Evolutionary conservation across 345 rosid genomes (phyloP).

Genomic region (Melaleuca quinquenervia): DNA sequence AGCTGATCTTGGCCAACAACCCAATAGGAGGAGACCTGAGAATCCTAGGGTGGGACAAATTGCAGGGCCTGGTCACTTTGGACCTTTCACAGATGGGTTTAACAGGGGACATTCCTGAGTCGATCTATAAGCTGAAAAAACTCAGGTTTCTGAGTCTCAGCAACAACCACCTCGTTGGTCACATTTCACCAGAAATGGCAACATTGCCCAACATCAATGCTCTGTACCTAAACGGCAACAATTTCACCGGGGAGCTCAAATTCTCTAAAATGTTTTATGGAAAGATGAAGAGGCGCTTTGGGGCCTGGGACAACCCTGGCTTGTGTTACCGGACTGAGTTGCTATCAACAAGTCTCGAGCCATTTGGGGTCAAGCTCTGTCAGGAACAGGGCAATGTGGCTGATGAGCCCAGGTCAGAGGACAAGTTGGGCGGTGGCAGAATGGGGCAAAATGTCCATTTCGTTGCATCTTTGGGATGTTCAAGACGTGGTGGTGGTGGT

Average conservation of each 20-base stretch:
- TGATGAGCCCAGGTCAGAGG: conserved; percentile 17
- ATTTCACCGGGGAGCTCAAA: conserved; percentile 66
- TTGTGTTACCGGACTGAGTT: conserved; percentile 43
- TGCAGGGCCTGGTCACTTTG: conserved; percentile 45
- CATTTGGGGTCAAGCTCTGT: conserved; percentile 68
- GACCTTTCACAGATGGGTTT: conserved; percentile 56
- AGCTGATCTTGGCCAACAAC: conserved; percentile 54
- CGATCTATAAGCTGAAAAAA: conserved; percentile 47
- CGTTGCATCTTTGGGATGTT: conserved; percentile 26
- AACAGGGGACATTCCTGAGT: conserved; percentile 50
- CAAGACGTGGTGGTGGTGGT: conserved; percentile 9
- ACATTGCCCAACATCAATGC: conserved; percentile 52
- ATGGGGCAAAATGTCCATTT: conserved; percentile 14
- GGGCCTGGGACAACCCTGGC: conserved; percentile 81
- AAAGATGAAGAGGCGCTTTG: conserved; percentile 73
- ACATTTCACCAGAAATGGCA: conserved; percentile 40
- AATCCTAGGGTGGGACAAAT: conserved; percentile 38
- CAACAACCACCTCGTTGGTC: conserved; percentile 59
- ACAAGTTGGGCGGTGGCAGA: conserved; percentile 14
- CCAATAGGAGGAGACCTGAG: conserved; percentile 43
- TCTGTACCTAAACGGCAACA: conserved; percentile 65
- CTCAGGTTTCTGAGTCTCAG: conserved; percentile 71
- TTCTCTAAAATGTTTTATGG: conserved; percentile 45
- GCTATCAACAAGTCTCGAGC: conserved; percentile 26
- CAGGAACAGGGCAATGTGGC: conserved; percentile 8